phyloP scores from a whole-genome alignment of 2,329 filamentous ascomycete genomes.

The Apiospora aurea region DNA sequence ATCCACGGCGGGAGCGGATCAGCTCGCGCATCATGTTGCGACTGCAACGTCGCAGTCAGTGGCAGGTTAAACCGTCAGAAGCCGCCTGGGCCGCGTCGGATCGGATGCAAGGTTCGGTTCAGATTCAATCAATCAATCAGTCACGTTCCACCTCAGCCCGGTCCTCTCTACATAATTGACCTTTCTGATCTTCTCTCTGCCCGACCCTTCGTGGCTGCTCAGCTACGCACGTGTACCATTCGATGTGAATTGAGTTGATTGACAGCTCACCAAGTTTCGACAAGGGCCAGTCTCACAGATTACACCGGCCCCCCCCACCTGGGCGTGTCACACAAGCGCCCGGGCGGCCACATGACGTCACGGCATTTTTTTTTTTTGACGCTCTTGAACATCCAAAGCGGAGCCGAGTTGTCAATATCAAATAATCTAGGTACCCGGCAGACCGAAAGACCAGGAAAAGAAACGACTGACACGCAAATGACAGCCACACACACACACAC shows the following conservation, averaged over 20 bases:
- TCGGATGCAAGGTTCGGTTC: background rate
- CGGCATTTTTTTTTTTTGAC: background rate
- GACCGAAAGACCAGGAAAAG: background rate
- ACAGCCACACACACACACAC: conserved; percentile 4
- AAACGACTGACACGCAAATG: conserved; percentile 10
- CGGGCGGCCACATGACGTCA: background rate
- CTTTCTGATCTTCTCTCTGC: background rate
- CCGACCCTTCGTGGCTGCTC: background rate
- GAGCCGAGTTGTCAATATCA: background rate
- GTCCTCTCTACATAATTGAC: background rate
- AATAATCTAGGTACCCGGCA: conserved; percentile 5
- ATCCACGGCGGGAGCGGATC: background rate
- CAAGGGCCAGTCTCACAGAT: background rate
- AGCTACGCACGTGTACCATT: background rate
- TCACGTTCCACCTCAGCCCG: background rate
- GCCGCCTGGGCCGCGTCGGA: background rate
- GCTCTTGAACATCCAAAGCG: background rate
- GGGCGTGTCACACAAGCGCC: background rate
- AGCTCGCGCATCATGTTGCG: background rate
- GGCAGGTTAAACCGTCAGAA: background rate
- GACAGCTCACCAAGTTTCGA: background rate
- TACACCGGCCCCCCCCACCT: background rate
- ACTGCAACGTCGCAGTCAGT: background rate
- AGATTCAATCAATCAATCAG: background rate
- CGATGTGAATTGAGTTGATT: background rate